A percentile compares a stretch with the other conserved stretches of the same genome.
Conservation (phyloP, 805 yeast genomes). For the Barnettozyma siamensis region DNA sequence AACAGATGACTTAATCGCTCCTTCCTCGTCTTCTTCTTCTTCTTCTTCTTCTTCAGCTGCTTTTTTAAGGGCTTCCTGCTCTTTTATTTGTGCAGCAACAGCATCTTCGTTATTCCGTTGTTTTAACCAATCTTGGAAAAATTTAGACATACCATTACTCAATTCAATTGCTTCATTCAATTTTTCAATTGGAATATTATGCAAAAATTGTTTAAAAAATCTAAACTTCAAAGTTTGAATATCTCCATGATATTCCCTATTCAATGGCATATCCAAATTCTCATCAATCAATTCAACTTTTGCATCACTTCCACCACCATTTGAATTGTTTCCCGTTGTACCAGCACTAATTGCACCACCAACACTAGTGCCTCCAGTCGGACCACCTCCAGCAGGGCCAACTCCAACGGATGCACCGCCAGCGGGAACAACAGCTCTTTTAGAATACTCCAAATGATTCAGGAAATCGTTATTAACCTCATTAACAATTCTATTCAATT, state of each 20-base stretch:
- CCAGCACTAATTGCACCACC: no score
- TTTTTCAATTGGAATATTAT: constrained; percentile 8
- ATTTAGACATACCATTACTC: constrained; percentile 3
- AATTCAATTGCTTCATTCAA: constrained; percentile 6
- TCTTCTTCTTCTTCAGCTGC: not conserved
- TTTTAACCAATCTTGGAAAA: constrained; percentile 13
- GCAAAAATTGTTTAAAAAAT: constrained; percentile 7
- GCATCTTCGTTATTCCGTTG: not conserved
- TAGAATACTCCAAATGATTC: constrained; percentile 7
- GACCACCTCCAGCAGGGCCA: no score
- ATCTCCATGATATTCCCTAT: constrained; percentile 2
- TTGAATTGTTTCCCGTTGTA: not conserved
- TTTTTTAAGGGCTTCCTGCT: not conserved
- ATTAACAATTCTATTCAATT: constrained; percentile 11
- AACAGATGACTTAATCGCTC: no score
- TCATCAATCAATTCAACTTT: no score
- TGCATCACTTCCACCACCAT: not conserved
- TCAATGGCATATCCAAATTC: not conserved
- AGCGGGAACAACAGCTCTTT: no score
- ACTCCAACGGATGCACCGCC: no score
- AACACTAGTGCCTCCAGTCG: no score
- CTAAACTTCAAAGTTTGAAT: not conserved
- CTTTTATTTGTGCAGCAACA: not conserved
- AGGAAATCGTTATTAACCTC: constrained; percentile 19
- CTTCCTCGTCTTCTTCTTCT: not conserved